A percentile compares a stretch with the other conserved stretches of the same genome.
Conservation (phyloP, 768 basidiomycete genomes). For the Wakefieldia striispora region DNA sequence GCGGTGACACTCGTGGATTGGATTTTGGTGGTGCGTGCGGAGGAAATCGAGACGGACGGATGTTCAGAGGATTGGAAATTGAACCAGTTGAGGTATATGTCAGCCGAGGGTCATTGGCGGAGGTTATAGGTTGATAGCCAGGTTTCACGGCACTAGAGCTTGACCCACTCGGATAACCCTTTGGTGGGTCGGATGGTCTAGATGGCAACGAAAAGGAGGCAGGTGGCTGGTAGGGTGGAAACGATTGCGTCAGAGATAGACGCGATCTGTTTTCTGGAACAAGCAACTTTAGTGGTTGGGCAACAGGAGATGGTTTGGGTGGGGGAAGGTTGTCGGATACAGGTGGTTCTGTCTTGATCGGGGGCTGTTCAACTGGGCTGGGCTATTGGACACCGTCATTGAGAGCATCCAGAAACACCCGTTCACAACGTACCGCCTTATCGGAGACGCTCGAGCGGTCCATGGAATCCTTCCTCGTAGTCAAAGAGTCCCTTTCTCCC, state of each 20-base stretch:
- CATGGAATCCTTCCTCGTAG: conserved; percentile 18
- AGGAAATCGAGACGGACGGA: conserved; percentile 44
- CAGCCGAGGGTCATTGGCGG: conserved; percentile 30
- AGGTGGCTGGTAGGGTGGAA: conserved; percentile 13
- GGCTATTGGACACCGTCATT: conserved; percentile 12
- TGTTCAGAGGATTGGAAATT: conserved; percentile 52
- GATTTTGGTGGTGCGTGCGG: conserved; percentile 12
- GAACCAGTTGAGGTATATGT: conserved; percentile 43
- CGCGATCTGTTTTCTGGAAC: conserved; percentile 14
- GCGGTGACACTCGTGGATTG: conserved; percentile 10
- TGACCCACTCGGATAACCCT: conserved; percentile 10
- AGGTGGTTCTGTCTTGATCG: conserved; percentile 22
- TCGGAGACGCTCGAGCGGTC: conserved; percentile 17
- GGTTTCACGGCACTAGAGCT: conserved; percentile 18
- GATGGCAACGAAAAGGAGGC: conserved; percentile 14
- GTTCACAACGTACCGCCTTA: conserved; percentile 12
- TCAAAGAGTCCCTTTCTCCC: conserved; percentile 24
- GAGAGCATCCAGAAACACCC: background rate
- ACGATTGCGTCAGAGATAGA: conserved; percentile 3
- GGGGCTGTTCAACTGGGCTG: conserved; percentile 10
- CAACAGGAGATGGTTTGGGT: conserved; percentile 9
- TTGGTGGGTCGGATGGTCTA: conserved; percentile 13
- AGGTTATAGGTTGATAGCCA: conserved; percentile 28
- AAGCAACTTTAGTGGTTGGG: conserved; percentile 8
- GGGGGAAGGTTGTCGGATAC: conserved; percentile 11